Percentiles rank a stretch among this genome's conserved stretches.
Conservation (phyloP, 257 asterid species). For the Nicotiana otophora region DNA sequence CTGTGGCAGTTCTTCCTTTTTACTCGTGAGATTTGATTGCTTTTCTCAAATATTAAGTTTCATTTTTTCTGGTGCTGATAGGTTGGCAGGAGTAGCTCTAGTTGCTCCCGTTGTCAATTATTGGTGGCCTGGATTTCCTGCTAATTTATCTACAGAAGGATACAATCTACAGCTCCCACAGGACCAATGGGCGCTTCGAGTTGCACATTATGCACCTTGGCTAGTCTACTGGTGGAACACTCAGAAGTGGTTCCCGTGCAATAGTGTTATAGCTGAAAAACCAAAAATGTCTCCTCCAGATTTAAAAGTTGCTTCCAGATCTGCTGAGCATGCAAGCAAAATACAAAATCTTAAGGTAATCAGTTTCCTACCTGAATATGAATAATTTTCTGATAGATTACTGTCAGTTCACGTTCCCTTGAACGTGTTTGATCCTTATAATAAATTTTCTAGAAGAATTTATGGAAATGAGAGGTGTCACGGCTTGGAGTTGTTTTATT, state of each 20-base stretch:
- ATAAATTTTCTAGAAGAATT: neutral
- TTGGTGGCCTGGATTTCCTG: conserved; percentile 65
- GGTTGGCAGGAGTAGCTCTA: conserved; percentile 52
- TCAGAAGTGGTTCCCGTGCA: conserved; percentile 53
- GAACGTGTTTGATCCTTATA: neutral
- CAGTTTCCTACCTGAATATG: neutral
- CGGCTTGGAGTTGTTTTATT: neutral
- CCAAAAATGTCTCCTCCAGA: conserved; percentile 38
- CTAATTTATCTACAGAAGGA: conserved; percentile 38
- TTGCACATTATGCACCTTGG: conserved; percentile 55
- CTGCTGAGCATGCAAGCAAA: neutral
- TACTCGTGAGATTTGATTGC: neutral
- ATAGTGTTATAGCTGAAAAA: conserved; percentile 39
- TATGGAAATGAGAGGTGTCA: neutral
- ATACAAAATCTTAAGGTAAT: neutral
- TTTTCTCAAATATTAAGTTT: neutral
- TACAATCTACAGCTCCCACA: conserved; percentile 29
- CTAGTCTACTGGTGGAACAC: conserved; percentile 69
- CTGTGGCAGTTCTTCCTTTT: neutral
- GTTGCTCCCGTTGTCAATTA: conserved; percentile 53
- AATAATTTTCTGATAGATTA: neutral
- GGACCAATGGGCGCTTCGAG: conserved; percentile 65
- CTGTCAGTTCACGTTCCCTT: neutral
- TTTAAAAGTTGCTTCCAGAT: conserved; percentile 27
- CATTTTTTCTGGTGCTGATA: conserved; percentile 15